Percentiles rank a stretch among this genome's conserved stretches.
These are phyloP conservation scores for Westerdykella aurantiaca DNA, from an alignment of 2,329 filamentous ascomycete genomes.

Conservation along the genomic window DNA sequence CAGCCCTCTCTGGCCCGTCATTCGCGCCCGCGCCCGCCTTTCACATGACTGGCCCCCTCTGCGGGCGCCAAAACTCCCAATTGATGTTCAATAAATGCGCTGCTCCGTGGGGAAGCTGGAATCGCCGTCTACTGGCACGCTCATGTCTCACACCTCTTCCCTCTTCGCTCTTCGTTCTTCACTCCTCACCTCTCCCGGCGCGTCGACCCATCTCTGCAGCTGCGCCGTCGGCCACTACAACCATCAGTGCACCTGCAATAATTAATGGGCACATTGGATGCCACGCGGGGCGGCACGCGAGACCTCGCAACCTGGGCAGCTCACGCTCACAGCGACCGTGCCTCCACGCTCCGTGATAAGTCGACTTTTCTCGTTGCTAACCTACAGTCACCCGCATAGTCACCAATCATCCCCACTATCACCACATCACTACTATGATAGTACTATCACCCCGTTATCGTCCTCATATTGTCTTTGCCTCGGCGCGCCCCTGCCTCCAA, in stretches of 20 bases:
- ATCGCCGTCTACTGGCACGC: not conserved
- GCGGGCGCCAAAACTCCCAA: conserved; percentile 9
- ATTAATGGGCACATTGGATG: not conserved
- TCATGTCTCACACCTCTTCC: not conserved
- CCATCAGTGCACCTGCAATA: too few species aligned
- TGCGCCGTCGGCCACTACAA: not conserved
- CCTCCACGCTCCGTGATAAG: not conserved
- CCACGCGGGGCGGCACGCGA: conserved; percentile 1
- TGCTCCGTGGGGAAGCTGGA: not conserved
- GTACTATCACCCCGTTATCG: not conserved
- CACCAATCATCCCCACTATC: not conserved
- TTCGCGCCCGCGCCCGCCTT: not conserved
- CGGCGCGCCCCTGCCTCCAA: too few species aligned
- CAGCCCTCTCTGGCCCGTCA: too few species aligned
- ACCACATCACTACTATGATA: too few species aligned
- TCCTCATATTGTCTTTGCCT: not conserved
- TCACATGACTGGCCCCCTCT: conserved; percentile 10
- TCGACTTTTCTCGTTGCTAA: not conserved
- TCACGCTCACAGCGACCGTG: too few species aligned
- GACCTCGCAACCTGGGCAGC: not conserved
- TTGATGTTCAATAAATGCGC: too few species aligned
- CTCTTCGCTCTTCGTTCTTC: not conserved
- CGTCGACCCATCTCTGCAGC: not conserved
- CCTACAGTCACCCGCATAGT: not conserved
- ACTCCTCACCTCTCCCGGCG: not conserved